These are phyloP conservation scores for Plectosphaerella cucumerina DNA, from an alignment of 2,329 filamentous ascomycete species.

Conservation along the genomic window DNA sequence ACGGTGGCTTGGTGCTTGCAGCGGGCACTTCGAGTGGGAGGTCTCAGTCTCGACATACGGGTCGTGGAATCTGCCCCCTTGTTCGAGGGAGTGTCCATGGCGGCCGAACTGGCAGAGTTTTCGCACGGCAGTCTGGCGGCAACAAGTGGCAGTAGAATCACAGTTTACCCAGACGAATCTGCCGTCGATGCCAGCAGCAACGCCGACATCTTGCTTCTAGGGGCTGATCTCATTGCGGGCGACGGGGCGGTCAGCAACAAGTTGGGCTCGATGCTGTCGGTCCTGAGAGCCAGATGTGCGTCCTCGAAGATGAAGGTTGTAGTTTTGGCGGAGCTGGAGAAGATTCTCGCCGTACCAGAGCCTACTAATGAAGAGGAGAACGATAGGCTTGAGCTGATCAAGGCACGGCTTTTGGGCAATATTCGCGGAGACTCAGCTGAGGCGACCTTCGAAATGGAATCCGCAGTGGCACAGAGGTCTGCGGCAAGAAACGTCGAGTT, in stretches of 20 bases:
- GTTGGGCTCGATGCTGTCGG: conserved; percentile 56
- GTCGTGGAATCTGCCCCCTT: conserved; percentile 65
- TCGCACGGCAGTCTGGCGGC: neutral
- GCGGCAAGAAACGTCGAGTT: conserved; percentile 50
- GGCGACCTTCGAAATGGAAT: neutral
- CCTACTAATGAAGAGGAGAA: conserved; percentile 43
- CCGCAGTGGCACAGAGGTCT: conserved; percentile 13
- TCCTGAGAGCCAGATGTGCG: conserved; percentile 48
- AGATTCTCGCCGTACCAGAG: conserved; percentile 44
- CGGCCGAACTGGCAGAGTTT: conserved; percentile 30
- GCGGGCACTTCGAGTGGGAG: conserved; percentile 28
- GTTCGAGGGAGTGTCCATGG: conserved; percentile 59
- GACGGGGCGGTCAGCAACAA: conserved; percentile 63
- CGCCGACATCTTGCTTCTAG: conserved; percentile 57
- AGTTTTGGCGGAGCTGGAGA: conserved; percentile 56
- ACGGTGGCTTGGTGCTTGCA: conserved; percentile 50
- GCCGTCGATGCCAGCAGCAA: conserved; percentile 46
- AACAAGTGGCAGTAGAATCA: conserved; percentile 26
- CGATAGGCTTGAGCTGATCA: conserved; percentile 43
- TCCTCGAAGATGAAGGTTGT: conserved; percentile 43
- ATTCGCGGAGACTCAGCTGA: conserved; percentile 10
- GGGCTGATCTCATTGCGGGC: conserved; percentile 58
- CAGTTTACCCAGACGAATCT: conserved; percentile 56
- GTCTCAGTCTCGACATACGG: conserved; percentile 45
- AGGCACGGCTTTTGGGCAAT: conserved; percentile 36